phyloP scores from a whole-genome alignment of 371 early-diverging fungal species.

The Apophysomyces sp. region DNA sequence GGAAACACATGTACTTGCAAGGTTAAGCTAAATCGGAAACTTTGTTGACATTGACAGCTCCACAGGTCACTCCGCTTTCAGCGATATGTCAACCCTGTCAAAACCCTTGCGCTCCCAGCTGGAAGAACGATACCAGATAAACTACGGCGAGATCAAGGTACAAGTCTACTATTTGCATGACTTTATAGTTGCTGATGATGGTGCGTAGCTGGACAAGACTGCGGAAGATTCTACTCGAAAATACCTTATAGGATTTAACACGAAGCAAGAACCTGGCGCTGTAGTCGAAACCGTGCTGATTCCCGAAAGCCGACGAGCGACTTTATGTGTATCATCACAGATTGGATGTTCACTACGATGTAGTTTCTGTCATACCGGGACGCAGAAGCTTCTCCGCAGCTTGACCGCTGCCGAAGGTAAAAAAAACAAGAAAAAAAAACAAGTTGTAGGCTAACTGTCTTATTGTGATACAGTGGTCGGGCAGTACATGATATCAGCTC shows the following conservation, averaged over 20 bases:
- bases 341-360: slow-evolving; percentile 89
- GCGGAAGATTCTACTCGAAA: slow-evolving; percentile 12
- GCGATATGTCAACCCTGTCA: slow-evolving; percentile 68
- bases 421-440: neutral
- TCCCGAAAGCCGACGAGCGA: slow-evolving; percentile 68
- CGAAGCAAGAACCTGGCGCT: slow-evolving; percentile 47
- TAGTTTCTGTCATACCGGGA: slow-evolving; percentile 93
- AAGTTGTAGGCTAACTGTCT: neutral
- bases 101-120: slow-evolving; percentile 51
- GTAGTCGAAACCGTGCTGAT: slow-evolving; percentile 71
- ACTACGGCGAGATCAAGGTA: slow-evolving; percentile 65
- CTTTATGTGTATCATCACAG: slow-evolving; percentile 89
- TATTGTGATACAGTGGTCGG: slow-evolving; percentile 63
- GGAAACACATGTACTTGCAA: slow-evolving; percentile 66
- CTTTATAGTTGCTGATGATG: neutral
- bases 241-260: slow-evolving; percentile 18
- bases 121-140: slow-evolving; percentile 47
- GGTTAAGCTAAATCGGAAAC: slow-evolving; percentile 17
- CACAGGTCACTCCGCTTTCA: slow-evolving; percentile 50
- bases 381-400: slow-evolving; percentile 80
- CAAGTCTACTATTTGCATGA: neutral
- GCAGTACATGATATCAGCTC: slow-evolving; percentile 79
- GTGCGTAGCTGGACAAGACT: slow-evolving; percentile 8
- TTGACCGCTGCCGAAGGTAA: slow-evolving; percentile 69
- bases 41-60: neutral